Conservation (phyloP, 139 green algal species). For the Desmodesmus armatus region DNA sequence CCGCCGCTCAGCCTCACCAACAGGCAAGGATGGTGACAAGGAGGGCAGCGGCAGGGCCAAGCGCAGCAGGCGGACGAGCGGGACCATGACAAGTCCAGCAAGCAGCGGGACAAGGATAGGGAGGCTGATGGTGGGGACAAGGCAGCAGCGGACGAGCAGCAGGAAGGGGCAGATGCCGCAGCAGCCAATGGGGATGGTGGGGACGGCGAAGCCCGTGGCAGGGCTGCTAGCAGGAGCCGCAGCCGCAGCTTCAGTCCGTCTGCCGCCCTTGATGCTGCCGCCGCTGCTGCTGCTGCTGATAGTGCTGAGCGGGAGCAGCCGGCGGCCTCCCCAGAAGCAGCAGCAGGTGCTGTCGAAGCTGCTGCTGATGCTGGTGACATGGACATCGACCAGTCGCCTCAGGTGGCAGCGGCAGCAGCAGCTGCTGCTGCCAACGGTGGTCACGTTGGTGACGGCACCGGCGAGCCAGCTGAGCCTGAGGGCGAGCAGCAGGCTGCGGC, state of each 20-base stretch:
- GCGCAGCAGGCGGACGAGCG: background rate
- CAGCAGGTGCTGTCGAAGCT: too few relatives aligned
- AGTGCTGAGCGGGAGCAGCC: too few relatives aligned
- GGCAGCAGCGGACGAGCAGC: background rate
- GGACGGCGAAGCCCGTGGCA: too few relatives aligned
- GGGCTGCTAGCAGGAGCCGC: too few relatives aligned
- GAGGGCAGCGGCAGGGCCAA: too few relatives aligned
- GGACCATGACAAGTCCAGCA: background rate
- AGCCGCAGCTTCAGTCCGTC: constrained; percentile 2
- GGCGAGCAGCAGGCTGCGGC: constrained; percentile 4
- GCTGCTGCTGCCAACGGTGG: background rate
- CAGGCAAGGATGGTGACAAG: too few relatives aligned
- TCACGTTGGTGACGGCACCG: background rate
- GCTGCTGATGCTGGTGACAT: too few relatives aligned
- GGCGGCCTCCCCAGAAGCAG: too few relatives aligned
- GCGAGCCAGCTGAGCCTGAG: background rate
- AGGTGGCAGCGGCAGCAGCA: too few relatives aligned
- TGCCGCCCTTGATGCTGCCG: background rate
- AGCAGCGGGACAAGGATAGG: background rate
- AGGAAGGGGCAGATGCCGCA: background rate
- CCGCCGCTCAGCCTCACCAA: background rate
- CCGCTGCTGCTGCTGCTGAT: constrained; percentile 4
- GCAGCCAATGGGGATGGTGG: background rate
- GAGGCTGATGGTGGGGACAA: background rate
- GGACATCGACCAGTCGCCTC: too few relatives aligned